Evolutionary conservation across 441 rosid species (phyloP).

Genomic region (Gossypium armourianum): DNA sequence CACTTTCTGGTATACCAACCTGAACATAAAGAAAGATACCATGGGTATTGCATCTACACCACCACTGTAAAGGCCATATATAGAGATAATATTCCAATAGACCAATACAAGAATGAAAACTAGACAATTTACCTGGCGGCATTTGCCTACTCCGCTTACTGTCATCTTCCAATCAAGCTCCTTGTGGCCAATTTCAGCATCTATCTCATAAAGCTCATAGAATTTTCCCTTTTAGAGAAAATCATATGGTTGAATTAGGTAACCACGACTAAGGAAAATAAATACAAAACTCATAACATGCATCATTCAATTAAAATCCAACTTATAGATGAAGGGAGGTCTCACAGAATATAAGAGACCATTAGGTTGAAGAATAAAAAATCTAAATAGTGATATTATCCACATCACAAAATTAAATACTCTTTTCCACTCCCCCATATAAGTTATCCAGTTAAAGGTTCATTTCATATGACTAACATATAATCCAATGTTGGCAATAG

Average conservation of each 20-base stretch:
- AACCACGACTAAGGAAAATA: background rate
- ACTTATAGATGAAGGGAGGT: background rate
- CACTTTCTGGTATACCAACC: conserved; percentile 85
- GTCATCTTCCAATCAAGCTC: conserved; percentile 97
- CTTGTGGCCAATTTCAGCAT: conserved; percentile 89
- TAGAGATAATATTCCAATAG: background rate
- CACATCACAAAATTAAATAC: background rate
- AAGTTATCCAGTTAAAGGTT: background rate
- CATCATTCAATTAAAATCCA: background rate
- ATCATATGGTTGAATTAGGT: conserved; percentile 11
- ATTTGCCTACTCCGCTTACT: conserved; percentile 81
- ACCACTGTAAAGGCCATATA: background rate
- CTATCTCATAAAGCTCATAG: conserved; percentile 88
- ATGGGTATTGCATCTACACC: background rate
- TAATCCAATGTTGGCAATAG: background rate
- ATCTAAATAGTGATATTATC: background rate
- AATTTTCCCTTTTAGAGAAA: conserved; percentile 59
- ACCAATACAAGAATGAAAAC: background rate
- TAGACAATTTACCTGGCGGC: conserved; percentile 61
- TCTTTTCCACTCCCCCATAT: background rate
- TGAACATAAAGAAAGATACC: conserved; percentile 22
- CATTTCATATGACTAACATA: background rate
- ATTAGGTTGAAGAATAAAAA: background rate
- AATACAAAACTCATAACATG: background rate
- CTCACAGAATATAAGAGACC: background rate